Conservation (phyloP, 2,329 filamentous ascomycete species). For the Pestalotiopsis fici region DNA sequence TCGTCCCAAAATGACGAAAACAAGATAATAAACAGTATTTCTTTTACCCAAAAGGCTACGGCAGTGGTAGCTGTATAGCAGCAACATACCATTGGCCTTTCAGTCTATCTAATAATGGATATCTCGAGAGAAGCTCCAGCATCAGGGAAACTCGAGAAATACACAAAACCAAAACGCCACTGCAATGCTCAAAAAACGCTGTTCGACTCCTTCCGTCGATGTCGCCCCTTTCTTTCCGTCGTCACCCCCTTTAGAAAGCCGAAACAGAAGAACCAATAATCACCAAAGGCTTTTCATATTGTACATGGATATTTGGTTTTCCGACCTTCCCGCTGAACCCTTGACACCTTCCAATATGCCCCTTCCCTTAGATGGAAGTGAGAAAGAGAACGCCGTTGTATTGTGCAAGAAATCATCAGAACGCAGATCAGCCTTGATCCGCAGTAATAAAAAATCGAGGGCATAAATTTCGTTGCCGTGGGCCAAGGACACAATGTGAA, state of each 20-base stretch:
- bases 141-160: not conserved
- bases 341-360: not conserved
- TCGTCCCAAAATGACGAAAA: not conserved
- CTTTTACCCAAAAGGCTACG: not conserved
- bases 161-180: not conserved
- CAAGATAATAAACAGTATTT: not conserved
- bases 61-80: not conserved
- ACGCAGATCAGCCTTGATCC: not conserved
- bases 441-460: not conserved
- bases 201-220: not conserved
- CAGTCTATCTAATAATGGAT: not conserved
- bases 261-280: not conserved
- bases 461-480: not conserved
- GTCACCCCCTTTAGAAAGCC: not conserved
- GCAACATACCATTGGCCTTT: not conserved
- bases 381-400: not conserved
- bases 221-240: not conserved
- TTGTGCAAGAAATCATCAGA: not conserved
- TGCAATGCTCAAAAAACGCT: not conserved
- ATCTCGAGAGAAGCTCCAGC: not conserved
- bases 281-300: not conserved
- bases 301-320: not conserved
- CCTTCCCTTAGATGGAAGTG: not conserved
- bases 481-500: not conserved
- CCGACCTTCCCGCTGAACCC: not conserved